These are phyloP conservation scores for Hyphopichia wangnamkhiaoensis DNA, from an alignment of 1,139 yeast species.

Conservation along the genomic window DNA sequence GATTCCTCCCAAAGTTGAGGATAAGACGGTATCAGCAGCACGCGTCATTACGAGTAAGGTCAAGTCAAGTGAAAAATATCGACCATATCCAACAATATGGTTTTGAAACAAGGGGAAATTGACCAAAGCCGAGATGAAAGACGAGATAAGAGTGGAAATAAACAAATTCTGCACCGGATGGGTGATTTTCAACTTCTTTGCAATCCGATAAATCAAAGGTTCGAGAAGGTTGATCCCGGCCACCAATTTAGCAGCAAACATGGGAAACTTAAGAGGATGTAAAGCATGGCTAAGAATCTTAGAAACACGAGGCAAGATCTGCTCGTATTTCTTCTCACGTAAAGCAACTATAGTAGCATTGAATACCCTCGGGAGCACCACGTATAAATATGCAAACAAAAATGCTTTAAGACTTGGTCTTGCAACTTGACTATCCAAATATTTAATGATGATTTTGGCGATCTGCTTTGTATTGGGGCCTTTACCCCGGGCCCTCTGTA, in stretches of 20 bases:
- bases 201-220: slow-evolving; percentile 23
- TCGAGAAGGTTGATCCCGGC: slow-evolving; percentile 36
- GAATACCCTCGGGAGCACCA: slow-evolving; percentile 30
- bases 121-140: slow-evolving; percentile 27
- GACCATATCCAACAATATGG: slow-evolving; percentile 29
- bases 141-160: slow-evolving; percentile 29
- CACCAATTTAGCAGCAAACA: slow-evolving; percentile 30
- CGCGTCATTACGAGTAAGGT: slow-evolving; percentile 38
- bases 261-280: slow-evolving; percentile 33
- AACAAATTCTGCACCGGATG: slow-evolving; percentile 23
- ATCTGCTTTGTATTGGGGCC: not conserved
- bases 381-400: slow-evolving; percentile 35
- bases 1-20: slow-evolving; percentile 22
- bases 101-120: slow-evolving; percentile 33
- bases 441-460: not conserved
- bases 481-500: not conserved
- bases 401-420: slow-evolving; percentile 33
- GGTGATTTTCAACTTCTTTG: slow-evolving; percentile 13
- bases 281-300: slow-evolving; percentile 22
- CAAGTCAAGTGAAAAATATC: slow-evolving; percentile 34
- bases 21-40: slow-evolving; percentile 35
- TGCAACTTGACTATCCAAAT: slow-evolving; percentile 15
- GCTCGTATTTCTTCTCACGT: slow-evolving; percentile 17
- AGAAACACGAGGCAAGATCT: slow-evolving; percentile 15
- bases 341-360: slow-evolving; percentile 19